Conservation (phyloP, 257 asterid species). For the Solanum arcanum region DNA sequence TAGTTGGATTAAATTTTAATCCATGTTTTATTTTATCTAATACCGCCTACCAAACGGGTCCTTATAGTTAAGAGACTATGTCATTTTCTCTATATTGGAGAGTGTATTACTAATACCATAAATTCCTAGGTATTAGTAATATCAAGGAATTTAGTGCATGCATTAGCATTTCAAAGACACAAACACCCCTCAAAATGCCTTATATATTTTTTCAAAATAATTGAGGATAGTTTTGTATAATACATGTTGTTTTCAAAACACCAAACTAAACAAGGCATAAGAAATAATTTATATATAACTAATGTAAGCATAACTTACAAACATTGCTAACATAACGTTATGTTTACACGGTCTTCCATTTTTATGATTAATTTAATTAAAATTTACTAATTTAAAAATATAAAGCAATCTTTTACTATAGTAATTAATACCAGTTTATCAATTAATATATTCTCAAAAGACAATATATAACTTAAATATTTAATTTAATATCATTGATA, state of each 20-base stretch:
- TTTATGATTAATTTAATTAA: no score
- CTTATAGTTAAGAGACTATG: no score
- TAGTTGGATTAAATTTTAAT: no score
- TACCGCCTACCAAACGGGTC: no score
- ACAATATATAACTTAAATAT: not conserved
- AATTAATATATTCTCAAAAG: no score
- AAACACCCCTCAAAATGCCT: not conserved
- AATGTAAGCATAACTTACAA: not conserved
- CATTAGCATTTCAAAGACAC: not conserved
- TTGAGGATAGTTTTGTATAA: not conserved
- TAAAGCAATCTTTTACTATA: no score
- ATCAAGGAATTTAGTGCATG: not conserved
- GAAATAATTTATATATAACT: not conserved
- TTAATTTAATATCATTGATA: no score
- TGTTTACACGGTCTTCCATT: not conserved
- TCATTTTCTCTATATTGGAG: not conserved
- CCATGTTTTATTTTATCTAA: no score
- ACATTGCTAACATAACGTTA: no score
- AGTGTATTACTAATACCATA: not conserved
- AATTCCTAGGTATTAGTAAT: not conserved
- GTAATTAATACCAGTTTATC: not conserved
- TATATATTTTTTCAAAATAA: not conserved
- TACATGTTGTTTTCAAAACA: not conserved
- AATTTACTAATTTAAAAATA: not conserved
- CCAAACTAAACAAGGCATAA: not conserved